Conservation (phyloP, 441 rosid species). For the Bruguiera hainesii region DNA sequence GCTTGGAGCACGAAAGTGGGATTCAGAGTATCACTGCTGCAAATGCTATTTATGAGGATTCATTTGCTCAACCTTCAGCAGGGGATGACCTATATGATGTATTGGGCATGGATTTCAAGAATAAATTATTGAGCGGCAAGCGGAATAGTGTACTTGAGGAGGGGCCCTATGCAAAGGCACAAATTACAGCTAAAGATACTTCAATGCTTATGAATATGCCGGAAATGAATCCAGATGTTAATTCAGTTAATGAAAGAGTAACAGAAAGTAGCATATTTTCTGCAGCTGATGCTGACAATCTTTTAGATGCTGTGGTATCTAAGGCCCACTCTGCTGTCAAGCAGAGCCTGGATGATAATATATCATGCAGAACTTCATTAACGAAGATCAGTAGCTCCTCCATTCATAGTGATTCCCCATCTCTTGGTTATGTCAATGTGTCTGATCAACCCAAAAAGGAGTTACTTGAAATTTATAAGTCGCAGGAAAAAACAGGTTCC, state of each 20-base stretch:
- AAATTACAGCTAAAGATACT: slow-evolving; percentile 33
- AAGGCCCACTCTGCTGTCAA: slow-evolving; percentile 51
- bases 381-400: slow-evolving; percentile 63
- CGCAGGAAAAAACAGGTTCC: slow-evolving; percentile 28
- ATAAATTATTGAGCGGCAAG: slow-evolving; percentile 40
- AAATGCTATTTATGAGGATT: slow-evolving; percentile 29
- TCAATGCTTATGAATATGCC: slow-evolving; percentile 35
- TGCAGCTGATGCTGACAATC: slow-evolving; percentile 50
- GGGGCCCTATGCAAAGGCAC: slow-evolving; percentile 27
- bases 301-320: slow-evolving; percentile 91
- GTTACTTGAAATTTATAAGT: slow-evolving; percentile 34
- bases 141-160: slow-evolving; percentile 29
- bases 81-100: slow-evolving; percentile 82
- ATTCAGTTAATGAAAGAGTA: slow-evolving; percentile 32
- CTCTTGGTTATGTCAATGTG: slow-evolving; percentile 28
- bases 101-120: slow-evolving; percentile 72
- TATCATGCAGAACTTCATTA: slow-evolving; percentile 66
- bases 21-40: slow-evolving; percentile 24
- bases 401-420: slow-evolving; percentile 37
- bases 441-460: slow-evolving; percentile 41
- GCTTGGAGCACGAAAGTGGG: slow-evolving; percentile 29
- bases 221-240: slow-evolving; percentile 36
- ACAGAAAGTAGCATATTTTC: slow-evolving; percentile 34
- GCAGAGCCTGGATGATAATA: slow-evolving; percentile 65
- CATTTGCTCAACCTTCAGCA: slow-evolving; percentile 33